Evolutionary conservation across 23 red algal species (phyloP), one percentile per base, ranked within the genome.

Genomic region (Gracilariopsis chorda): DNA sequence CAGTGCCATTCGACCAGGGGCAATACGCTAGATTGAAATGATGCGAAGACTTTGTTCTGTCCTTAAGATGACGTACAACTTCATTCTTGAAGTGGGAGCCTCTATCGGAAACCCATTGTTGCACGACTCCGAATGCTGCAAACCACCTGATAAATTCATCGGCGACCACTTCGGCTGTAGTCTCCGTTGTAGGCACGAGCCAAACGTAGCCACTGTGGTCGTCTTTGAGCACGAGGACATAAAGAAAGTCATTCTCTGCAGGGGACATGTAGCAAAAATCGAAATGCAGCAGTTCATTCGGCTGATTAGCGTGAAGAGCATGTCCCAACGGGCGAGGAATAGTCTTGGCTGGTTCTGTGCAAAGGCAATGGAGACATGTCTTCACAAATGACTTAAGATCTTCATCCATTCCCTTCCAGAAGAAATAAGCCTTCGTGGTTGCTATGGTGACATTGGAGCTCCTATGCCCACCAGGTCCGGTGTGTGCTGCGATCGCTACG

Each of bases 11-110:
- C 56, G 46, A 80, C 75, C 75, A 80, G n/a, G 75, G 75, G 42
- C 75, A 80, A 23, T 80, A 80, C 23, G 75, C 75, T 23, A 80
- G 43, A 32, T 42, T 80, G 49, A 80, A 80, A 53, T 80, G 75
- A 53, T 80, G 75, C 42, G 14, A n/a, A n/a, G n/a, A n/a, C n/a
- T n/a, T n/a, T n/a, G n/a, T n/a, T n/a, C n/a, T n/a, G n/a, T n/a
- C n/a, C n/a, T n/a, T n/a, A n/a, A n/a, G n/a, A n/a, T n/a, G n/a
- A n/a, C n/a, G n/a, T n/a, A n/a, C n/a, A n/a, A n/a, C n/a, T n/a
- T n/a, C n/a, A n/a, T n/a, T n/a, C n/a, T n/a, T n/a, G n/a, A n/a
- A n/a, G n/a, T n/a, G 39, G n/a, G 43, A 52, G 25, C 75, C 39
- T 20, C 75, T 25, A 35, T 52, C 75, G 37, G 41, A 53, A 29